phyloP scores from a whole-genome alignment of 2,329 filamentous ascomycete species.

The Aspergillus sp. region DNA sequence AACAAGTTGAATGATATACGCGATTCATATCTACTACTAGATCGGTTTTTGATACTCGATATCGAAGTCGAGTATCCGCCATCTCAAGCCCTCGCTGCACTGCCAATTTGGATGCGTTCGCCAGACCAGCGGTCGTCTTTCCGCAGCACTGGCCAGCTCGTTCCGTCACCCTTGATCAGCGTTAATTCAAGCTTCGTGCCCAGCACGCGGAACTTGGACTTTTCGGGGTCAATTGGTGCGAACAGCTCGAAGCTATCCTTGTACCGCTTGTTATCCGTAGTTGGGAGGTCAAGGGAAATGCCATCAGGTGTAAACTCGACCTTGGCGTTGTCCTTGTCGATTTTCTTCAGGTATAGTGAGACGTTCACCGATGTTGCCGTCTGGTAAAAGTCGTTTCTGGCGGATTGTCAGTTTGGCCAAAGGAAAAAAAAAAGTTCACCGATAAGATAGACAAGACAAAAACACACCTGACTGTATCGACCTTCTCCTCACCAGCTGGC shows the following conservation, averaged over 20 bases:
- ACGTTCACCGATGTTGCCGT: conserved; percentile 81
- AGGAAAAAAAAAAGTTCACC: neutral
- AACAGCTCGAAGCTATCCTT: conserved; percentile 72
- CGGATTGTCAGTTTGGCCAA: neutral
- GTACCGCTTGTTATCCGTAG: conserved; percentile 82
- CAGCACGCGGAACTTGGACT: conserved; percentile 76
- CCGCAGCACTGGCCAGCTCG: conserved; percentile 81
- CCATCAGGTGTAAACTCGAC: conserved; percentile 65
- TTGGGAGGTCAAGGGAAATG: conserved; percentile 79
- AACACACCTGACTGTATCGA: conserved; percentile 72
- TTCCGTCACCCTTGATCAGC: conserved; percentile 70
- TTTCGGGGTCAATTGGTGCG: conserved; percentile 70
- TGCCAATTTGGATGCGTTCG: conserved; percentile 87
- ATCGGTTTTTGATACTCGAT: conserved; percentile 2
- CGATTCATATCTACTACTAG: conserved; percentile 2
- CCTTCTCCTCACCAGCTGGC: conserved; percentile 67
- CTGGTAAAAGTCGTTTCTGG: conserved; percentile 89
- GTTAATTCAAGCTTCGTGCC: conserved; percentile 86
- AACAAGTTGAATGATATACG: neutral
- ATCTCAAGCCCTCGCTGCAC: conserved; percentile 62
- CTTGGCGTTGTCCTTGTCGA: conserved; percentile 75
- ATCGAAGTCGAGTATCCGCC: conserved; percentile 6
- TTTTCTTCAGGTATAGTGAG: conserved; percentile 95
- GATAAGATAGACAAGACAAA: neutral
- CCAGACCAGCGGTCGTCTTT: conserved; percentile 71